Evolutionary conservation across 139 green algal genomes (phyloP), one percentile per base, ranked within the genome.

Genomic region (Chlamydomonas sphaeroides): DNA sequence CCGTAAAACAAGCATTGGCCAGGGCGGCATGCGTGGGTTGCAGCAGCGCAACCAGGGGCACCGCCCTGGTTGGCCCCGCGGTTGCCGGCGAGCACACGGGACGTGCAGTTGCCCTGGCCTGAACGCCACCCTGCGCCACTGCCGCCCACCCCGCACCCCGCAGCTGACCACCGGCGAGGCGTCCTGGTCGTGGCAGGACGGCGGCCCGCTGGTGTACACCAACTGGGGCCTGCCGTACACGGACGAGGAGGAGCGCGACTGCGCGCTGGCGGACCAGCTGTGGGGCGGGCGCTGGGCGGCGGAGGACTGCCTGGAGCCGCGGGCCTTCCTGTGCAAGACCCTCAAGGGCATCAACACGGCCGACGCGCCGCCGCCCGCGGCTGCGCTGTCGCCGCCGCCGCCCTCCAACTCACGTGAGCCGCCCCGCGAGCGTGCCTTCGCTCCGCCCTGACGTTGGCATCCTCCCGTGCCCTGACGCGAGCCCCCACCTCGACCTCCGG

Each of bases 151-250:
- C 68, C 42, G 11, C 42, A 14, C 20, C 38, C 28, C 26, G 53
- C 72, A 68, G 72, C 39, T 79, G 72, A 67, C 25, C n/a, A 42
- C 56, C 36, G 59, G 59, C 6, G 73, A 80, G 59, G 39, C 73
- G 32, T 32, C 39, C 39, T 80, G 67, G 25, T 18, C 59, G 14
- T 82, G 75, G 75, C 32, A n/a, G 8, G 75, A 82, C 63, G 75
- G 75, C 62, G 75, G 75, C 17, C 75, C 75, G 11, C 42, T 61
- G 36, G 75, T 72, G 75, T 82, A 51, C 42, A 14, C 17, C 32
- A 73, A 82, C 62, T 82, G 45, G 42, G 75, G 75, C 20, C 75
- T 65, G 75, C 75, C 75, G n/a, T 82, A 36, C 59, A 72, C 75
- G 18, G 75, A 82, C 75, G 20, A 42, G 41, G 75, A 82, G 59